Conservation (phyloP, 2,329 filamentous ascomycete species). For the Aspergillus caelatus region DNA sequence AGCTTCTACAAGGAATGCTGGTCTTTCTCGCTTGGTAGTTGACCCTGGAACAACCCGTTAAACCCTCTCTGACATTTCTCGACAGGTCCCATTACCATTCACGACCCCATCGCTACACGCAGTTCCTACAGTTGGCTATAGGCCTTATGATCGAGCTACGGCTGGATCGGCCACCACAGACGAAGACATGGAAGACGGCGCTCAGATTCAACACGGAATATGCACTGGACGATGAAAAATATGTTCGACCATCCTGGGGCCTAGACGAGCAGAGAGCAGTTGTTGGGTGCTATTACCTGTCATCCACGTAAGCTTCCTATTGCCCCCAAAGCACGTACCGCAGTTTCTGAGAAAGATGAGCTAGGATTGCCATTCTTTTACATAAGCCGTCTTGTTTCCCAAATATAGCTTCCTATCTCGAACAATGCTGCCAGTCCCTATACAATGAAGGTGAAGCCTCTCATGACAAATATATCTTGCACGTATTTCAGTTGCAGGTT, state of each 20-base stretch:
- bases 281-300: conserved; percentile 48
- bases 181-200: conserved; percentile 33
- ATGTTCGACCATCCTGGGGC: conserved; percentile 27
- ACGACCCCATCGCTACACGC: conserved; percentile 33
- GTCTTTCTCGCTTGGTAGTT: conserved; percentile 40
- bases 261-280: conserved; percentile 49
- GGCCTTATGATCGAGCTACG: conserved; percentile 40
- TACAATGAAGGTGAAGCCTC: conserved; percentile 32
- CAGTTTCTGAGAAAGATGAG: too few relatives aligned
- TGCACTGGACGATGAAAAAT: background rate
- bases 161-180: conserved; percentile 27
- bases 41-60: accelerated
- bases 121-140: conserved; percentile 42
- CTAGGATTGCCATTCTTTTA: conserved; percentile 24
- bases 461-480: conserved; percentile 39
- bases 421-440: conserved; percentile 40
- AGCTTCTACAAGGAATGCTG: conserved; percentile 43
- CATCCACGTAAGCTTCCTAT: conserved; percentile 37
- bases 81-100: conserved; percentile 38
- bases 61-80: background rate
- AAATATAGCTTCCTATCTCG: conserved; percentile 35
- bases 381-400: conserved; percentile 43
- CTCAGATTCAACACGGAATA: conserved; percentile 30
- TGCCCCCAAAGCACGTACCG: background rate
- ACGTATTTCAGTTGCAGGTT: conserved; percentile 41